Conservation (phyloP, 306 rosid species). For the Fragaria iinumae region DNA sequence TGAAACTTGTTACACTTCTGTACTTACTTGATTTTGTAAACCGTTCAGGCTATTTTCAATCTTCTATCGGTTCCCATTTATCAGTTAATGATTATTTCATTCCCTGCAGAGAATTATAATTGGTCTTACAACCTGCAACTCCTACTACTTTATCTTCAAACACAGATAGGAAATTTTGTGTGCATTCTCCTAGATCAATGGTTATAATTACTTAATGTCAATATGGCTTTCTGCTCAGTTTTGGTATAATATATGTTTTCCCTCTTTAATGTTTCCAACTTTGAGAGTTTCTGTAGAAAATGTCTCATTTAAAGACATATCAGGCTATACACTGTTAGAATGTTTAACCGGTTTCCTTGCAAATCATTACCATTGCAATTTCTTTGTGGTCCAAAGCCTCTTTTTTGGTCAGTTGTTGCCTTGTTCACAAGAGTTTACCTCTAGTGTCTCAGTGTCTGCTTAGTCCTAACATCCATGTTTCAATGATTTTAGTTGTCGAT, state of each 20-base stretch:
- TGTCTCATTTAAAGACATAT: no score
- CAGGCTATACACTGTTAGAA: no score
- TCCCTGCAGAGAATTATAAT: neutral
- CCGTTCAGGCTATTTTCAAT: neutral
- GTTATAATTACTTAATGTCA: neutral
- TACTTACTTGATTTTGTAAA: neutral
- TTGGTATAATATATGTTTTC: neutral
- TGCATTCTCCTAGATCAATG: neutral
- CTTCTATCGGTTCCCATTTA: neutral
- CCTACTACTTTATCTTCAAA: neutral
- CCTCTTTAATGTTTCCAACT: neutral
- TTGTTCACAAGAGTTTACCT: no score
- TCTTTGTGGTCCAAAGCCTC: no score
- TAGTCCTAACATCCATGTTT: no score
- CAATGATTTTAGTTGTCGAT: no score
- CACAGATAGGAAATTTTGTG: neutral
- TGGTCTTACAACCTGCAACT: neutral
- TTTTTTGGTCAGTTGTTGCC: no score
- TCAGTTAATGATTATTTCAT: neutral
- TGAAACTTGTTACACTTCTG: neutral
- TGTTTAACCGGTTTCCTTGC: no score
- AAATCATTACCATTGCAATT: no score
- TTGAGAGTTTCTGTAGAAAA: no score
- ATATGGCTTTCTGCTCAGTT: neutral
- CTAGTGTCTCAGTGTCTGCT: no score